A percentile compares a stretch with the other conserved stretches of the same genome.
phyloP scores from a whole-genome alignment of 2,329 filamentous ascomycete species.

The Keithomyces neogunnii region DNA sequence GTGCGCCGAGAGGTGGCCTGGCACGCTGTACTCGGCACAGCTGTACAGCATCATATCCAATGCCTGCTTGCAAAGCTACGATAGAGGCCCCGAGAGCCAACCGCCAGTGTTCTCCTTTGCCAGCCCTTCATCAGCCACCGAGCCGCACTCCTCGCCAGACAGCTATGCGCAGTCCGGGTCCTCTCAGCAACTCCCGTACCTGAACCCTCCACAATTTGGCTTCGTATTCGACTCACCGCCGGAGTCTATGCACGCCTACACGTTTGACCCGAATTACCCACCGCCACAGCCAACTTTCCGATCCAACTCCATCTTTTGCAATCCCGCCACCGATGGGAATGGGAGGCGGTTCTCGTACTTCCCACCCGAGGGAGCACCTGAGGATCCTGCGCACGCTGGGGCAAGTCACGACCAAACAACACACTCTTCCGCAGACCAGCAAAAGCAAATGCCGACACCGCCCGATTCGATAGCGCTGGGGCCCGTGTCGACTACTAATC shows the following conservation, averaged over 20 bases:
- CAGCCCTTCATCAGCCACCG: constrained; percentile 23
- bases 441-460: constrained; percentile 31
- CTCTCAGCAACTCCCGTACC: constrained; percentile 30
- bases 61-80: constrained; percentile 83
- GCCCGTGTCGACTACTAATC: constrained; percentile 20
- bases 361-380: constrained; percentile 41
- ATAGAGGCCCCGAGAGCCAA: constrained; percentile 31
- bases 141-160: constrained; percentile 24
- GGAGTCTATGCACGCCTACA: constrained; percentile 41
- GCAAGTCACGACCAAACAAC: constrained; percentile 19
- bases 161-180: constrained; percentile 15
- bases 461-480: constrained; percentile 31
- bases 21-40: constrained; percentile 73
- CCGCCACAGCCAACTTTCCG: constrained; percentile 48
- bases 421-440: constrained; percentile 20
- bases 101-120: constrained; percentile 21
- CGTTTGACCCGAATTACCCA: constrained; percentile 33
- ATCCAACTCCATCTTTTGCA: constrained; percentile 58
- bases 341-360: constrained; percentile 57
- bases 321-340: constrained; percentile 43
- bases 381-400: constrained; percentile 24
- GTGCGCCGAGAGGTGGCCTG: constrained; percentile 85
- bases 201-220: constrained; percentile 46
- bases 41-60: constrained; percentile 80
- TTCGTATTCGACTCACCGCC: constrained; percentile 49